Evolutionary conservation across 2,329 filamentous ascomycete genomes (phyloP), one percentile per base, ranked within the genome.

Genomic region (Fusarium dlaminii): DNA sequence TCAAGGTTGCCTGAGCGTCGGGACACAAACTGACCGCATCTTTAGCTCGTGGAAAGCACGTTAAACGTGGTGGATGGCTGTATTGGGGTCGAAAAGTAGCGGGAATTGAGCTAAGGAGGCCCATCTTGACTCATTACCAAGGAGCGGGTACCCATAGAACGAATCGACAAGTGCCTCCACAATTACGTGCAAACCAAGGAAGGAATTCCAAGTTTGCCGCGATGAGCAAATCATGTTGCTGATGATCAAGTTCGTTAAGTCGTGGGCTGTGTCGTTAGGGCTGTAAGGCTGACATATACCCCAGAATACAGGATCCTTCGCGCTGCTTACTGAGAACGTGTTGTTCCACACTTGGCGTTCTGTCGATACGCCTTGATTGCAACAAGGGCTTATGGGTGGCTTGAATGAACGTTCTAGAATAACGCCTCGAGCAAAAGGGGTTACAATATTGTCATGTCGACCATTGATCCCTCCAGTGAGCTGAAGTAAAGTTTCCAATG

Each of bases 201-300:
- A 59, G 15, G 13, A 24, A 61, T 73, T 59, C 61, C 29, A 49
- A 60, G 34, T 58, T 48, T 65, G 27, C 51, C 24, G 30, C 32
- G 40, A 62, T 34, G 40, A 69, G 55, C 69, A 60, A 75, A 73
- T 63, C 46, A 68, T 52, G 43, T 49, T 52, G 59, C 63, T 60
- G 40, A 64, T 68, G 59, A 54, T 63, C 39, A 49, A 71, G 43
- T 52, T 65, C 40, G 34, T 43, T 34, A 60, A 62, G 36, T 46
- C 40, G 49, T 22, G 60, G 67, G 67, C 60, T 66, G 62, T 68
- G 65, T 63, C 54, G 61, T 64, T 78, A 78, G 74, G 76, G 76
- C 75, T 78, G 74, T 78, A 78, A 77, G 76, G 76, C 76, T 78
- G 76, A 77, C 75, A 70, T 73, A 68, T 63, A 75, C 63, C 72